Evolutionary conservation across 2,329 filamentous ascomycete species (phyloP).

Genomic region (Teratosphaeria nubilosa): DNA sequence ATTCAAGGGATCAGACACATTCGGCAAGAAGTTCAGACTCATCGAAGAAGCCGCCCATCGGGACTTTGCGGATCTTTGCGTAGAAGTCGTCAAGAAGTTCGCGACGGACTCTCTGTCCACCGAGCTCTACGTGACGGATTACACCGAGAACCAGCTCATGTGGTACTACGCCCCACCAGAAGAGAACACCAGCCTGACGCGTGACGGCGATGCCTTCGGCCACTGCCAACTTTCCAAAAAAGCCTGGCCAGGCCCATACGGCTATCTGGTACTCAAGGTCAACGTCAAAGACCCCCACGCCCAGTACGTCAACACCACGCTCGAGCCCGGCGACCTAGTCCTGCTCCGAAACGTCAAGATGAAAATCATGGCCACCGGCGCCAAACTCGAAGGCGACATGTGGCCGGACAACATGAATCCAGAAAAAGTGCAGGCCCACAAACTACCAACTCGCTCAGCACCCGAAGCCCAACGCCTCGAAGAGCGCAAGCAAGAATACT

Average conservation of each 20-base stretch:
- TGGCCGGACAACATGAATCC: slow-evolving; percentile 48
- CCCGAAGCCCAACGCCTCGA: slow-evolving; percentile 38
- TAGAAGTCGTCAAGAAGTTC: slow-evolving; percentile 55
- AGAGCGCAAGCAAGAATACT: slow-evolving; percentile 55
- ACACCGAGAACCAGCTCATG: slow-evolving; percentile 60
- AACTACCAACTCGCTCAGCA: slow-evolving; percentile 32
- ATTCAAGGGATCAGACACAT: slow-evolving; percentile 24
- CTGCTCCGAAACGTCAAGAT: slow-evolving; percentile 62
- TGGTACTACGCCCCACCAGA: slow-evolving; percentile 42
- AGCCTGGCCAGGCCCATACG: slow-evolving; percentile 65
- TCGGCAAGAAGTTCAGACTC: slow-evolving; percentile 41
- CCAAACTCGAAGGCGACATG: slow-evolving; percentile 61
- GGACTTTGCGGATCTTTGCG: slow-evolving; percentile 59
- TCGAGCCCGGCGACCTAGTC: slow-evolving; percentile 54
- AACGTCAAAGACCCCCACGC: slow-evolving; percentile 62
- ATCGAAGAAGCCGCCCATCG: slow-evolving; percentile 52
- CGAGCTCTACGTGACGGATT: slow-evolving; percentile 71
- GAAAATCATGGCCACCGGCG: slow-evolving; percentile 38
- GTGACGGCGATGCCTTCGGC: slow-evolving; percentile 21
- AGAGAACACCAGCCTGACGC: slow-evolving; percentile 15
- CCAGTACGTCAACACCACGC: slow-evolving; percentile 42
- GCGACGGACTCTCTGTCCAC: slow-evolving; percentile 31
- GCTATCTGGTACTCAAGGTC: slow-evolving; percentile 60
- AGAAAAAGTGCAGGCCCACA: slow-evolving; percentile 48
- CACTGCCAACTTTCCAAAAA: slow-evolving; percentile 25